Evolutionary conservation across 176 grass and related monocot species (phyloP).

Genomic region (Rhynchospora breviuscula): DNA sequence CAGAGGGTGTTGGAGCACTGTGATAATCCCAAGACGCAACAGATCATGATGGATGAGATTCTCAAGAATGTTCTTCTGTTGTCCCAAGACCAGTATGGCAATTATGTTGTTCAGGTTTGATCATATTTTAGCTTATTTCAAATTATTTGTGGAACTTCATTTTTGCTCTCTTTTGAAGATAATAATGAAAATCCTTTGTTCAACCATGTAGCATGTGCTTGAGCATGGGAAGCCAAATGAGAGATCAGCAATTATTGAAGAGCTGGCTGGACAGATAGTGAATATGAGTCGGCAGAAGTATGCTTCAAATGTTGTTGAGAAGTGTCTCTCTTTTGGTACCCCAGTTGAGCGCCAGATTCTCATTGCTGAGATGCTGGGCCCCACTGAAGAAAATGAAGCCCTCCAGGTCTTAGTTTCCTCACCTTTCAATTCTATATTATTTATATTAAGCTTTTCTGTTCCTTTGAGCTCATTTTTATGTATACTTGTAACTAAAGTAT

Average conservation of each 20-base stretch:
- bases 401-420: slow-evolving; percentile 32
- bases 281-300: slow-evolving; percentile 51
- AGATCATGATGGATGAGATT: slow-evolving; percentile 60
- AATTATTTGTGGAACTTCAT: neutral
- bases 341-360: slow-evolving; percentile 35
- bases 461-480: neutral
- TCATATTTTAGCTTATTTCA: neutral
- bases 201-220: slow-evolving; percentile 35
- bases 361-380: slow-evolving; percentile 49
- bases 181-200: neutral
- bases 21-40: slow-evolving; percentile 30
- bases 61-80: slow-evolving; percentile 56
- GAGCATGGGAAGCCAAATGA: slow-evolving; percentile 37
- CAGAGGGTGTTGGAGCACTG: slow-evolving; percentile 54
- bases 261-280: slow-evolving; percentile 41
- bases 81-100: slow-evolving; percentile 81
- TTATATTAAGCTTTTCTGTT: neutral
- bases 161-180: neutral
- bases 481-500: neutral
- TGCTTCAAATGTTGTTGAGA: slow-evolving; percentile 42
- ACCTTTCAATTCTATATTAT: neutral
- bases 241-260: slow-evolving; percentile 36
- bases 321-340: slow-evolving; percentile 37
- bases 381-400: slow-evolving; percentile 48
- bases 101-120: slow-evolving; percentile 86